phyloP scores from a whole-genome alignment of 768 basidiomycete genomes.

The Tricholoma saponaceum region DNA sequence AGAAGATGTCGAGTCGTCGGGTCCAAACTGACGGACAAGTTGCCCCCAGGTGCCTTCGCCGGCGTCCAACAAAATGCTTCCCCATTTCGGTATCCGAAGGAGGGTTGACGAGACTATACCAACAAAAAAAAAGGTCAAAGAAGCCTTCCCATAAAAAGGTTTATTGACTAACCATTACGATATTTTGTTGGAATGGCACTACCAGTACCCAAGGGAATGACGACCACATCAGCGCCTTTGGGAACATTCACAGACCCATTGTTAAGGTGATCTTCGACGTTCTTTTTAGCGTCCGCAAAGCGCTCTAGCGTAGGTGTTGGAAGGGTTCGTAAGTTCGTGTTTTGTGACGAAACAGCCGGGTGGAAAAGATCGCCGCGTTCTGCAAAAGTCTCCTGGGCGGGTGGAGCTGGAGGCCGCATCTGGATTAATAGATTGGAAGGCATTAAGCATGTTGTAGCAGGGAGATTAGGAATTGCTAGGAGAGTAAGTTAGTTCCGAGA shows the following conservation, averaged over 20 bases:
- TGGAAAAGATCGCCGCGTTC: slow-evolving; percentile 36
- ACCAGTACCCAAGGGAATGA: slow-evolving; percentile 85
- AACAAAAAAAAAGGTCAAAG: neutral
- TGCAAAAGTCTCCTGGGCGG: slow-evolving; percentile 28
- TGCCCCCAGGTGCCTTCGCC: slow-evolving; percentile 96
- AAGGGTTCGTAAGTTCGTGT: slow-evolving; percentile 21
- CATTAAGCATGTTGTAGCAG: slow-evolving; percentile 41
- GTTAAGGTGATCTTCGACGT: slow-evolving; percentile 20
- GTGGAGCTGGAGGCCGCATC: slow-evolving; percentile 45
- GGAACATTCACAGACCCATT: slow-evolving; percentile 13
- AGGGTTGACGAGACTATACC: slow-evolving; percentile 68
- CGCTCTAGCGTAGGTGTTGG: slow-evolving; percentile 29
- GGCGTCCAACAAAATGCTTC: slow-evolving; percentile 78
- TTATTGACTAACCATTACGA: slow-evolving; percentile 64
- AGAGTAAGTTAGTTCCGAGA: neutral
- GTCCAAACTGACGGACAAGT: slow-evolving; percentile 72
- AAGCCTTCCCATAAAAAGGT: neutral
- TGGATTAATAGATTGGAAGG: slow-evolving; percentile 33
- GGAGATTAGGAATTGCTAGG: slow-evolving; percentile 41
- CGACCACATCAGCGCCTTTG: slow-evolving; percentile 58
- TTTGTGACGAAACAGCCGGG: slow-evolving; percentile 23
- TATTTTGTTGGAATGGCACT: slow-evolving; percentile 84
- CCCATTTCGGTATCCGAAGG: slow-evolving; percentile 66
- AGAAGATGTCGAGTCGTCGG: slow-evolving; percentile 24
- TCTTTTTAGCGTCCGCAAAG: slow-evolving; percentile 35